Base-by-base conservation (phyloP, 2,329 filamentous ascomycete species). In the Fusarium torreyae region DNA sequence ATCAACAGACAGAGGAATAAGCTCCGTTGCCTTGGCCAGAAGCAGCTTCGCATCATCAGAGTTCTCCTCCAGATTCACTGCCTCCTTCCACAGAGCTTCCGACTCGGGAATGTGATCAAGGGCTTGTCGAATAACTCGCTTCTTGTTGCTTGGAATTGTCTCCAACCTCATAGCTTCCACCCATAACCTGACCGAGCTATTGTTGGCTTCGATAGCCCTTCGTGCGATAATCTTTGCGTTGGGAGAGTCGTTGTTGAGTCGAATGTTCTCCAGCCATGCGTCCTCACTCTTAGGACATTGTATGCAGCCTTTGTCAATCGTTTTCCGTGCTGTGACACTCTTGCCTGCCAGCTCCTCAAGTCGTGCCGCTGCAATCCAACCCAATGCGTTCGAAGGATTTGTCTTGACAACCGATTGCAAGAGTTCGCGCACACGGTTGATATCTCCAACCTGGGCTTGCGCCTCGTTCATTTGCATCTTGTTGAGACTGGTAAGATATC, bases 341-440 rank as follows among this genome's bases (percentile, higher is more conserved):
- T 97, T 97, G 44, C 95, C 95, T 5, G 96, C 96, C 65, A 97
- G 85, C 78, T 98, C 94, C 79, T 99, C 97, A 48, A 99, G 81
- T 75, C 96, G 89, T 17, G 95, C 94, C 5, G 96, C 93, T 6
- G 97, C 96, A 73, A 99, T 97, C 92, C 97, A 99, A 20, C 94
- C 96, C 11, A 96, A 93, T 0, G 93, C 94, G 76, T 98, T 97
- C 68, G 93, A 94, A 3, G 95, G 93, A 78, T 99, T 99, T 9
- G 95, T 98, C 81, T 96, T 97, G 78, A 97, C 97, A 46, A 98
- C 96, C 0, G 95, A 98, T 77, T 97, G 94, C n/a, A 99, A 84
- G 36, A 99, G 86, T 68, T 94, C 91, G 68, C 96, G 89, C 18
- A 97, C 96, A 79, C 96, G 92, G 77, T 97, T 97, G 78, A 99